phyloP scores from a whole-genome alignment of 768 basidiomycete genomes.

The Suillus brevipes region DNA sequence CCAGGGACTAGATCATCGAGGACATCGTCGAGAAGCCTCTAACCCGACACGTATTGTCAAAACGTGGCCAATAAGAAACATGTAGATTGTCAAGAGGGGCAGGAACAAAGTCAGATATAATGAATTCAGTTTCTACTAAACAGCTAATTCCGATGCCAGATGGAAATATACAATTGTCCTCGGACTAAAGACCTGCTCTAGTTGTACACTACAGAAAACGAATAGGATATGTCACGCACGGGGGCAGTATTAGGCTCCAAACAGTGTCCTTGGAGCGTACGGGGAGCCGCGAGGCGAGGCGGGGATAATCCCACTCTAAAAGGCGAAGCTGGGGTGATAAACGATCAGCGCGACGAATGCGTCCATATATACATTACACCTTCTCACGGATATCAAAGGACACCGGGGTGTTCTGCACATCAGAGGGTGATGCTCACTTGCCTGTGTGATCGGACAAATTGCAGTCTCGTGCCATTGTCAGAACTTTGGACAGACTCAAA shows the following conservation, averaged over 20 bases:
- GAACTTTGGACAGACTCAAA: neutral
- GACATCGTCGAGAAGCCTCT: neutral
- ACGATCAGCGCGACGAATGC: neutral
- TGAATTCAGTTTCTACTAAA: neutral
- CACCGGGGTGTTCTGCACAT: neutral
- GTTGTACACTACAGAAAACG: neutral
- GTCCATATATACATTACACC: neutral
- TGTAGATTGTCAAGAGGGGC: neutral
- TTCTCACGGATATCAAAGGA: constrained; percentile 1
- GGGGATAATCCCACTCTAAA: neutral
- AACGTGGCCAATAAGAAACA: neutral
- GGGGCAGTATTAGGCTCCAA: neutral
- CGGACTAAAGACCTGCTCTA: neutral
- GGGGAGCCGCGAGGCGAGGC: neutral
- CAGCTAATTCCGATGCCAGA: neutral
- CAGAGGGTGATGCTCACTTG: neutral
- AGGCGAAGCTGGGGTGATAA: neutral
- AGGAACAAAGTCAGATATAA: neutral
- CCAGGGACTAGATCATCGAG: neutral
- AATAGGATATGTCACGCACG: neutral
- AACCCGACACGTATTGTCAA: neutral
- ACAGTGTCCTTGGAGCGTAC: neutral
- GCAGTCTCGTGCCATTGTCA: neutral
- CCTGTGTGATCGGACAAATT: neutral
- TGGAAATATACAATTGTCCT: neutral